Percentiles rank a stretch among this genome's conserved stretches.
These are phyloP conservation scores for Plasmodium inui DNA, from an alignment of 169 alveolate genomes.

Conservation along the genomic window DNA sequence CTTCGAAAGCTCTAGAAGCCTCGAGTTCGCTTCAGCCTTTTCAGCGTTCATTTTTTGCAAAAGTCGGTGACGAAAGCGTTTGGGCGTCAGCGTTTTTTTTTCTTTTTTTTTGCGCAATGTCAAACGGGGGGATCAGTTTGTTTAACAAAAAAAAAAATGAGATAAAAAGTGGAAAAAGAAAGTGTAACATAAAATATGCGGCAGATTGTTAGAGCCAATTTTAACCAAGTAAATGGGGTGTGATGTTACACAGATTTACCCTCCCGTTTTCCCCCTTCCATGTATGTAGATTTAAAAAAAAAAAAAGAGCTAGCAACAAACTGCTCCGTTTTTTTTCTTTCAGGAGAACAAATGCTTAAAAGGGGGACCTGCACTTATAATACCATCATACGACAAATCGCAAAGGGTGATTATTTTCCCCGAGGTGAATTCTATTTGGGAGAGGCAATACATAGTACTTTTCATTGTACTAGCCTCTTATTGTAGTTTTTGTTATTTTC, in stretches of 20 bases:
- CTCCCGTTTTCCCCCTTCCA: neutral
- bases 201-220: neutral
- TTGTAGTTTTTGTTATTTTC: neutral
- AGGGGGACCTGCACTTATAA: neutral
- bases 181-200: neutral
- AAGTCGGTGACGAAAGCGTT: neutral
- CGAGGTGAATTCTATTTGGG: neutral
- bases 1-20: constrained; percentile 54
- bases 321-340: neutral
- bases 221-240: neutral
- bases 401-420: neutral
- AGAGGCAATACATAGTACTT: neutral
- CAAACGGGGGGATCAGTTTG: neutral
- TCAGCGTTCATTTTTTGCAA: constrained; percentile 56
- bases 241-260: neutral
- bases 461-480: neutral
- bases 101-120: neutral
- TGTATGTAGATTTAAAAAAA: neutral
- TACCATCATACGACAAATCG: neutral
- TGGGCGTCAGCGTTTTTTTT: neutral
- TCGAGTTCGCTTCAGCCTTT: constrained; percentile 61
- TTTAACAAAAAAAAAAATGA: neutral
- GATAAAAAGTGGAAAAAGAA: neutral
- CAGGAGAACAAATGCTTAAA: neutral
- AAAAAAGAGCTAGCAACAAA: neutral